A percentile compares a stretch with the other conserved stretches of the same genome.
phyloP scores from a whole-genome alignment of 306 rosid genomes.

The Abrus pulchellus region DNA sequence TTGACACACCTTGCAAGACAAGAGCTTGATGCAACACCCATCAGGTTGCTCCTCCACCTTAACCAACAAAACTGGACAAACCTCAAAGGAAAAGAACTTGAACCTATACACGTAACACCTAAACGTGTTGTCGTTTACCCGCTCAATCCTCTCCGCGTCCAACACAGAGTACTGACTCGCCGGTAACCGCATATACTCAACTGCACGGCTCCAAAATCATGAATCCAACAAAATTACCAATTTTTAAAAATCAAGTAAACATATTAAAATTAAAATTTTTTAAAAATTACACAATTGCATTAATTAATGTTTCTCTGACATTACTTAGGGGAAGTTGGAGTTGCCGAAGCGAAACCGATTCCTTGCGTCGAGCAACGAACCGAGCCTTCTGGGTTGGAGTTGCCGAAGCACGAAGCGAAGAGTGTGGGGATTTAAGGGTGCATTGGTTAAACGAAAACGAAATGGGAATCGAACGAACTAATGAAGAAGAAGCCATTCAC shows the following conservation, averaged over 20 bases:
- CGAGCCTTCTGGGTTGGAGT: conserved; percentile 67
- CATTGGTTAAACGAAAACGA: conserved; percentile 34
- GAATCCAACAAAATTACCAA: neutral
- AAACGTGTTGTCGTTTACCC: conserved; percentile 85
- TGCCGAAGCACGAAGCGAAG: conserved; percentile 68
- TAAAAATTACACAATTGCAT: neutral
- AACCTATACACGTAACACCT: conserved; percentile 85
- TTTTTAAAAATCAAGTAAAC: neutral
- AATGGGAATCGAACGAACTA: conserved; percentile 48
- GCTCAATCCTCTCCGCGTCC: conserved; percentile 98
- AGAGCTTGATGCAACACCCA: conserved; percentile 89
- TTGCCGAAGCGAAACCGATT: conserved; percentile 72
- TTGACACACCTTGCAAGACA: conserved; percentile 95
- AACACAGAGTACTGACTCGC: conserved; percentile 97
- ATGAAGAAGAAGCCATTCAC: conserved; percentile 71
- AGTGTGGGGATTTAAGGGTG: conserved; percentile 47
- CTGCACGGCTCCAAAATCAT: conserved; percentile 45
- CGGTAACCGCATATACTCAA: conserved; percentile 91
- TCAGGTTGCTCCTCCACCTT: conserved; percentile 82
- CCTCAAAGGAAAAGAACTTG: conserved; percentile 86
- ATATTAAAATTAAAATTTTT: no score
- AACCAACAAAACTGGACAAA: conserved; percentile 91
- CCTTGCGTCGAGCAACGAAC: conserved; percentile 80
- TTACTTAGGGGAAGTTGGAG: conserved; percentile 89
- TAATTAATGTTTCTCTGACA: conserved; percentile 46